These are phyloP conservation scores for Ziziphus jujuba DNA, from an alignment of 306 rosid species.

Conservation along the genomic window DNA sequence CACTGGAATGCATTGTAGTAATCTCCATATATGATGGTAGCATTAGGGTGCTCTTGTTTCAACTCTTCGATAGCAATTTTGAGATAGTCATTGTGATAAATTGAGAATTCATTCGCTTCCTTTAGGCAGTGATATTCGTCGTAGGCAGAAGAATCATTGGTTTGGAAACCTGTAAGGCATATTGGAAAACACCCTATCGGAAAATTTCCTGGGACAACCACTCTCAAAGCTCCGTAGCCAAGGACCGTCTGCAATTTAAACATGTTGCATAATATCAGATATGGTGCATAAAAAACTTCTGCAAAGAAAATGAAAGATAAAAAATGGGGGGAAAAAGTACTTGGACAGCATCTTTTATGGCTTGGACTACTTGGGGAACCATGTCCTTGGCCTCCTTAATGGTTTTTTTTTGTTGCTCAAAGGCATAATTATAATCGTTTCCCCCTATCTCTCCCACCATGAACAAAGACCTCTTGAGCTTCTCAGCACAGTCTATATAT, in stretches of 20 bases:
- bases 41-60: constrained; percentile 16
- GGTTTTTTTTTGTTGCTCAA: constrained; percentile 12
- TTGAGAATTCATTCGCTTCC: constrained; percentile 1
- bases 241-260: constrained; percentile 9
- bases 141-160: constrained; percentile 10
- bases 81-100: constrained; percentile 19
- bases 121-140: constrained; percentile 12
- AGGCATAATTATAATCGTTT: constrained; percentile 17
- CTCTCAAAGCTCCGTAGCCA: constrained; percentile 12
- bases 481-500: constrained; percentile 18
- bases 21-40: constrained; percentile 19
- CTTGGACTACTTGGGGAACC: constrained; percentile 26
- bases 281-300: not conserved
- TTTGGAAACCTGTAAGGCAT: constrained; percentile 11
- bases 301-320: not conserved
- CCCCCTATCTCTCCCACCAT: constrained; percentile 27
- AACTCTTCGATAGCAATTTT: constrained; percentile 9
- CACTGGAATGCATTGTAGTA: constrained; percentile 21
- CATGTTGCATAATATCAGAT: not conserved
- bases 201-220: constrained; percentile 25
- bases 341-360: constrained; percentile 15
- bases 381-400: not conserved
- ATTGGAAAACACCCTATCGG: constrained; percentile 20
- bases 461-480: constrained; percentile 16
- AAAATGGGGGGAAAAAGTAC: not conserved